A percentile compares a stretch with the other conserved stretches of the same genome.
Evolutionary conservation across 2,329 filamentous ascomycete species (phyloP).

Genomic region (Aspergillus tanneri): DNA sequence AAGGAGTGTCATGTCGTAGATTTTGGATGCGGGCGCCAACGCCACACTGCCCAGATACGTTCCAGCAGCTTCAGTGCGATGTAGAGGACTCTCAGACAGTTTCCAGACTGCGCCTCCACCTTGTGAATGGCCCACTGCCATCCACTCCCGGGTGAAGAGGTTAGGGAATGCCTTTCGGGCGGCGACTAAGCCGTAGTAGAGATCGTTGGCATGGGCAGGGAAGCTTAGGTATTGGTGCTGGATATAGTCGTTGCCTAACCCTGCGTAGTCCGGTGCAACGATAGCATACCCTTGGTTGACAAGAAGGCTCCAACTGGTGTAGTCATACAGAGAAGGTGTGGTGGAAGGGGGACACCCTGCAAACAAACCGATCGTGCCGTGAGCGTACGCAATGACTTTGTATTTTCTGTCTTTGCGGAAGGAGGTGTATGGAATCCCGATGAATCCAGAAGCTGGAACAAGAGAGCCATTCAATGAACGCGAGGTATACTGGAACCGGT

Average conservation of each 20-base stretch:
- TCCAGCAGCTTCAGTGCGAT: neutral
- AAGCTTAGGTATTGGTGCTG: conserved; percentile 6
- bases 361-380: conserved; percentile 11
- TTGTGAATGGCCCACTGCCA: conserved; percentile 11
- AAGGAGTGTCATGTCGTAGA: neutral
- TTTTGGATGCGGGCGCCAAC: neutral
- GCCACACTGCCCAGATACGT: neutral
- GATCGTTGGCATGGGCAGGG: conserved; percentile 3
- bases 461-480: neutral
- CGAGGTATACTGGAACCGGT: conserved; percentile 6
- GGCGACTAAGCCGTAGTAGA: conserved; percentile 5
- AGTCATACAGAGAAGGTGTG: conserved; percentile 8
- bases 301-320: conserved; percentile 8
- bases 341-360: conserved; percentile 7
- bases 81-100: conserved; percentile 4
- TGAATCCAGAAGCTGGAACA: conserved; percentile 9
- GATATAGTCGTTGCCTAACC: conserved; percentile 36
- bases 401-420: neutral
- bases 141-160: conserved; percentile 8
- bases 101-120: conserved; percentile 13
- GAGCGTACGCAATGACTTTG: conserved; percentile 6
- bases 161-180: conserved; percentile 2
- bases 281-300: conserved; percentile 41
- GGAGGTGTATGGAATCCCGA: conserved; percentile 2
- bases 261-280: conserved; percentile 48